Percentiles rank a stretch among this genome's conserved stretches.
Evolutionary conservation across 768 basidiomycete species (phyloP).

Genomic region (Leccinum rimulosum): DNA sequence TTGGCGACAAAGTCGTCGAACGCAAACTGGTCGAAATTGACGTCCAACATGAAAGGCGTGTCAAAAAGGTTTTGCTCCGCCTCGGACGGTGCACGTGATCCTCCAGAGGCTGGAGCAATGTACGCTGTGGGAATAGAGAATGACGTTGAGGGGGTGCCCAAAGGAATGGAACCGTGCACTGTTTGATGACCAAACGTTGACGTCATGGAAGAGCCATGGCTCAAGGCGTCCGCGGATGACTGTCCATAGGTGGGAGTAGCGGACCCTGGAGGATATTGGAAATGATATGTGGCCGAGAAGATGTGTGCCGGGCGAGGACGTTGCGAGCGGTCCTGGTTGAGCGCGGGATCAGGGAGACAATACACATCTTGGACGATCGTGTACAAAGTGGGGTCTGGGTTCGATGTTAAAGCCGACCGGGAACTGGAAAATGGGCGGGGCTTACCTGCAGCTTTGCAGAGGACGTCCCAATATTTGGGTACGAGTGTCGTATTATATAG

Average conservation of each 20-base stretch:
- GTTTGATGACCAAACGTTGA: slow-evolving; percentile 9
- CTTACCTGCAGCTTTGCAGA: slow-evolving; percentile 56
- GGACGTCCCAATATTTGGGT: slow-evolving; percentile 62
- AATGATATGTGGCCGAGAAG: slow-evolving; percentile 61
- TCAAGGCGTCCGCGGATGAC: slow-evolving; percentile 12
- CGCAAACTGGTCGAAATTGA: slow-evolving; percentile 25
- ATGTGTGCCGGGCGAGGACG: slow-evolving; percentile 34
- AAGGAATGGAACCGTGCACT: slow-evolving; percentile 1
- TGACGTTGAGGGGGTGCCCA: slow-evolving; percentile 4
- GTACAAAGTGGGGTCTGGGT: slow-evolving; percentile 61
- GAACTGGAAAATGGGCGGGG: not conserved
- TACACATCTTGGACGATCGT: slow-evolving; percentile 65
- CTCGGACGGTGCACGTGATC: not conserved
- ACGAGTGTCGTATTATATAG: slow-evolving; percentile 62
- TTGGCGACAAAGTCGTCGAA: slow-evolving; percentile 27
- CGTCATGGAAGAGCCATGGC: slow-evolving; percentile 13
- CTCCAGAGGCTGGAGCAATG: not conserved
- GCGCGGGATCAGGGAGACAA: slow-evolving; percentile 26
- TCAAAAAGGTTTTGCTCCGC: slow-evolving; percentile 26
- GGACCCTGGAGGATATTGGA: slow-evolving; percentile 38
- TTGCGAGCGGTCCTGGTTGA: slow-evolving; percentile 17
- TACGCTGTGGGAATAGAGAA: slow-evolving; percentile 3
- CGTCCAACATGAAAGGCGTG: slow-evolving; percentile 31
- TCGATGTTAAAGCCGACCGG: not conserved
- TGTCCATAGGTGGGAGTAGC: slow-evolving; percentile 8